Evolutionary conservation across 1,284 basidiomycete genomes (phyloP).

Genomic region (Marasmius sp.): DNA sequence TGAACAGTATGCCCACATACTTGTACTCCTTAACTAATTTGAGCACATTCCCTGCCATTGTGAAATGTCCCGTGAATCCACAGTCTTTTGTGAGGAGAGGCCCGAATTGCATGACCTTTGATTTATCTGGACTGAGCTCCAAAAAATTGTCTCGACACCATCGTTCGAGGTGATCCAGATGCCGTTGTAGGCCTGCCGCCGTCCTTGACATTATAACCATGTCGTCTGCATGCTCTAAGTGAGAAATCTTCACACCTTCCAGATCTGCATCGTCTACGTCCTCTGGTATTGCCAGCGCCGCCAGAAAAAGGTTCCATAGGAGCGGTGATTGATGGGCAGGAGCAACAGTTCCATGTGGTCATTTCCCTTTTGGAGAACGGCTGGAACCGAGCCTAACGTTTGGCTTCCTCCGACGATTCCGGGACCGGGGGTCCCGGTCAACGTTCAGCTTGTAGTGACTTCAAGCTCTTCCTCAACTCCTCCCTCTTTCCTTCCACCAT

Average conservation of each 20-base stretch:
- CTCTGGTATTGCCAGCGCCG: conserved; percentile 16
- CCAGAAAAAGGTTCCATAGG: conserved; percentile 32
- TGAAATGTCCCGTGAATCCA: neutral
- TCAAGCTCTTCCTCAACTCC: too few relatives aligned
- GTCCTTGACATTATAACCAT: neutral
- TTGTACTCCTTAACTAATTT: conserved; percentile 7
- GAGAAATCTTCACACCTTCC: conserved; percentile 3
- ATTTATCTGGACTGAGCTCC: too few relatives aligned
- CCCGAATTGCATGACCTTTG: too few relatives aligned
- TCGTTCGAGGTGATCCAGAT: neutral
- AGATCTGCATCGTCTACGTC: conserved; percentile 1
- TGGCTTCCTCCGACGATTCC: too few relatives aligned
- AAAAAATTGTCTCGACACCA: conserved; percentile 1
- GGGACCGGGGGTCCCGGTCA: too few relatives aligned
- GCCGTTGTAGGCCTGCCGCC: neutral
- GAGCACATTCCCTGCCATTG: neutral
- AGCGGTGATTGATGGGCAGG: too few relatives aligned
- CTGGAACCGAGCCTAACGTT: too few relatives aligned
- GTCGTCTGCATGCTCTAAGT: conserved; percentile 3
- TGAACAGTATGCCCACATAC: conserved; percentile 21
- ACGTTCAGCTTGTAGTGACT: too few relatives aligned
- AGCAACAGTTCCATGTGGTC: too few relatives aligned
- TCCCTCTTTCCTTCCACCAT: too few relatives aligned
- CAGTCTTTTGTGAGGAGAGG: too few relatives aligned
- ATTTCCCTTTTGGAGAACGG: too few relatives aligned